Evolutionary conservation across 768 basidiomycete genomes (phyloP).

Genomic region (Macrolepiota fuliginosa): DNA sequence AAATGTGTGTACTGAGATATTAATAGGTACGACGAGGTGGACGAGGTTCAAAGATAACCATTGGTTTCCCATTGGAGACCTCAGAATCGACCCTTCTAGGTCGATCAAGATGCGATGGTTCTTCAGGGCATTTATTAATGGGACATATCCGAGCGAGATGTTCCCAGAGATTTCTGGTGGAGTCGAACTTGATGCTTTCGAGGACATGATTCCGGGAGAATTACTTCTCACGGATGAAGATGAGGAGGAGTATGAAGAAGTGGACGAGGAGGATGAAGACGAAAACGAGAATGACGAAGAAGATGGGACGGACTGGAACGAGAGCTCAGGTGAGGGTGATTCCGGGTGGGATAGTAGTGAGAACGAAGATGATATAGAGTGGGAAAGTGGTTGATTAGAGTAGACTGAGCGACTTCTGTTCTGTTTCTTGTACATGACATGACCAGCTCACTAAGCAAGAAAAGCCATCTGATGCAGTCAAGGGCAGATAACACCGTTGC

Average conservation of each 20-base stretch:
- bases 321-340: background rate
- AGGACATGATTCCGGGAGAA: background rate
- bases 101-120: background rate
- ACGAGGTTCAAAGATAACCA: background rate
- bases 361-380: background rate
- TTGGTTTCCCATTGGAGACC: conserved; percentile 6
- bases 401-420: background rate
- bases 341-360: background rate
- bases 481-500: conserved; percentile 4
- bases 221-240: background rate
- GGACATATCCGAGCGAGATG: background rate
- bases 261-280: background rate
- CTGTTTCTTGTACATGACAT: background rate
- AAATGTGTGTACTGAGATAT: background rate
- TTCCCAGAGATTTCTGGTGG: background rate
- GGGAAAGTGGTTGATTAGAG: background rate
- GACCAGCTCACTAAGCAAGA: background rate
- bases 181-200: background rate
- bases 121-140: conserved; percentile 2
- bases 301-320: background rate
- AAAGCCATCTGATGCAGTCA: background rate
- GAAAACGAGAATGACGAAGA: background rate
- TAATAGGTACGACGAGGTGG: conserved; percentile 4
- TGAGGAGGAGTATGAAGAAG: background rate
- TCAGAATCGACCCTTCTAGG: background rate